A percentile compares a stretch with the other conserved stretches of the same genome.
Conservation (phyloP, 257 asterid genomes). For the Cruciata laevipes region DNA sequence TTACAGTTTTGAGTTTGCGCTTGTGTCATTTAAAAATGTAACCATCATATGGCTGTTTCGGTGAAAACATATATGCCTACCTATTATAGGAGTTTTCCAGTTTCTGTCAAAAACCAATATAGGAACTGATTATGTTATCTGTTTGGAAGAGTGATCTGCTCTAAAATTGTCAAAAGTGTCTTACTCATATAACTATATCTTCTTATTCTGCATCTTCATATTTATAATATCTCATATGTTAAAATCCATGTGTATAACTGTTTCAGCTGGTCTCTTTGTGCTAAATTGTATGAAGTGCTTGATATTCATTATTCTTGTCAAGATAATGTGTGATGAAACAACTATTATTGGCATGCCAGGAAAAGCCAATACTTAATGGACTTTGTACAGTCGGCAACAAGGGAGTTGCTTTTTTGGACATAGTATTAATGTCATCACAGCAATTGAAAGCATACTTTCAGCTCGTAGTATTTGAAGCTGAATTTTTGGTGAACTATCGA, state of each 20-base stretch:
- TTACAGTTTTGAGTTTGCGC: background rate
- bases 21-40: background rate
- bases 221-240: background rate
- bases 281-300: slow-evolving; percentile 87
- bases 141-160: background rate
- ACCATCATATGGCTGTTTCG: background rate
- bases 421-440: too few species aligned
- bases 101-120: background rate
- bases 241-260: background rate
- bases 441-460: too few species aligned
- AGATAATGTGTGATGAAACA: too few species aligned
- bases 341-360: too few species aligned
- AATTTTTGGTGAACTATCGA: too few species aligned
- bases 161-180: slow-evolving; percentile 37
- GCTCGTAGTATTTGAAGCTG: too few species aligned
- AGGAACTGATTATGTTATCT: background rate
- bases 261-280: slow-evolving; percentile 94
- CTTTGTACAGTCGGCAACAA: too few species aligned
- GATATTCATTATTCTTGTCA: too few species aligned
- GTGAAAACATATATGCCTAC: background rate
- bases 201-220: background rate
- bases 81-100: too few species aligned
- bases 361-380: too few species aligned
- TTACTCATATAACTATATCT: background rate
- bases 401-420: too few species aligned